These are phyloP conservation scores for Camellia oleifera DNA, from an alignment of 179 eudicot species.

Conservation along the genomic window DNA sequence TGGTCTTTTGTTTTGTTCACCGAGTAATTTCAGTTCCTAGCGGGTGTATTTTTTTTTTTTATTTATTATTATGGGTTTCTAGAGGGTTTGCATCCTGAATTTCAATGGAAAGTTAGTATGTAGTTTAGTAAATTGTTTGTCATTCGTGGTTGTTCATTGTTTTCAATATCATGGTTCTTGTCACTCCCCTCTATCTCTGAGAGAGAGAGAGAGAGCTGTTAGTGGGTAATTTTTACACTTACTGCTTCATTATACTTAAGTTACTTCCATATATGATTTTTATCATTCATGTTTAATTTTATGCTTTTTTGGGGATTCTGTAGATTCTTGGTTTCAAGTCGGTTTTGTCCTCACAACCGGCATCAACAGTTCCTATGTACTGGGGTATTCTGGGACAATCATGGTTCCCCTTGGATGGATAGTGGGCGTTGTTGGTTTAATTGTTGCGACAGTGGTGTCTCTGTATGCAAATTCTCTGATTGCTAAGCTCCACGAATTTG, in stretches of 20 bases:
- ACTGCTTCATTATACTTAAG: background rate
- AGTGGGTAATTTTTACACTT: background rate
- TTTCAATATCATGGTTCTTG: background rate
- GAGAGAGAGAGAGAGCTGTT: background rate
- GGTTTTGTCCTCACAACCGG: slow-evolving; percentile 88
- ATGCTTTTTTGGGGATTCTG: slow-evolving; percentile 15
- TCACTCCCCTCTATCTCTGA: background rate
- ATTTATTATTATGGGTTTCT: too few species aligned
- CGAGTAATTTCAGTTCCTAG: too few species aligned
- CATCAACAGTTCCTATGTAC: slow-evolving; percentile 82
- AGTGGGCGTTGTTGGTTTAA: slow-evolving; percentile 66
- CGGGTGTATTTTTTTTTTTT: background rate
- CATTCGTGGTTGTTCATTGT: background rate
- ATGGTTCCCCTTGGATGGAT: slow-evolving; percentile 97
- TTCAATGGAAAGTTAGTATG: background rate
- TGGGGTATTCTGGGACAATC: slow-evolving; percentile 82
- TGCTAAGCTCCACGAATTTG: slow-evolving; percentile 84
- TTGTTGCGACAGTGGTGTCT: slow-evolving; percentile 66
- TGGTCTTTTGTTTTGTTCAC: too few species aligned
- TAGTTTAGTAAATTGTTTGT: background rate
- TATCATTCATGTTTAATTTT: too few species aligned
- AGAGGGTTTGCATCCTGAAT: slow-evolving; percentile 3
- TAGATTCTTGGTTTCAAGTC: slow-evolving; percentile 96
- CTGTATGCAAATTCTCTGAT: slow-evolving; percentile 76
- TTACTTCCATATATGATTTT: background rate